Evolutionary conservation across 305 asterid species (phyloP).

Genomic region (Ajuga reptans): DNA sequence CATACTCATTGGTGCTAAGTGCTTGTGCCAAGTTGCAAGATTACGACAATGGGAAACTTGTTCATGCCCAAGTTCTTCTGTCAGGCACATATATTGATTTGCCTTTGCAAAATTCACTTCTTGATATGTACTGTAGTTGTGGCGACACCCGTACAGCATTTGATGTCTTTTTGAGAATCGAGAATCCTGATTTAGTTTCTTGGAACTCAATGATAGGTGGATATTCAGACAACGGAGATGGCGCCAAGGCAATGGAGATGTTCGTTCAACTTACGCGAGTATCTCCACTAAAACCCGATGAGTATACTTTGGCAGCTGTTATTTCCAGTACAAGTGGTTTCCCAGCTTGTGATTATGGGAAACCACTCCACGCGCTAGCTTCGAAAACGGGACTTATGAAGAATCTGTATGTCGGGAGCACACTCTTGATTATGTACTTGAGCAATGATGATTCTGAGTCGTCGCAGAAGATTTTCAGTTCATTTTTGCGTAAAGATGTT

Average conservation of each 20-base stretch:
- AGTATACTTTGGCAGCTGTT: slow-evolving; percentile 61
- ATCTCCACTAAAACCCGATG: slow-evolving; percentile 45
- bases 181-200: slow-evolving; percentile 63
- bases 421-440: slow-evolving; percentile 67
- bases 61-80: slow-evolving; percentile 51
- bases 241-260: slow-evolving; percentile 46
- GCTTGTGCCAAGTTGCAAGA: slow-evolving; percentile 58
- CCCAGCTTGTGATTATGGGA: slow-evolving; percentile 48
- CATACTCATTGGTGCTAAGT: slow-evolving; percentile 62
- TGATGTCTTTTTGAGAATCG: slow-evolving; percentile 41
- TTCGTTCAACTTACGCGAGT: slow-evolving; percentile 34
- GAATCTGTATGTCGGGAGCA: slow-evolving; percentile 46
- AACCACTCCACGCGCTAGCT: slow-evolving; percentile 62
- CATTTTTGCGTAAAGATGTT: slow-evolving; percentile 42
- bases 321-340: slow-evolving; percentile 40
- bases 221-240: slow-evolving; percentile 54
- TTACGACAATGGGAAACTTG: slow-evolving; percentile 35
- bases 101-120: slow-evolving; percentile 64
- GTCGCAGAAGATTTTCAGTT: slow-evolving; percentile 45
- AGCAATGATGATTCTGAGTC: slow-evolving; percentile 37
- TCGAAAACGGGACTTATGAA: slow-evolving; percentile 47
- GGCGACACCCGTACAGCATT: slow-evolving; percentile 39
- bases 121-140: slow-evolving; percentile 76
- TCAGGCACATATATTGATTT: slow-evolving; percentile 44
- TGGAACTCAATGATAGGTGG: slow-evolving; percentile 87